Evolutionary conservation across 768 basidiomycete species (phyloP).

Genomic region (Russula dissimulans): DNA sequence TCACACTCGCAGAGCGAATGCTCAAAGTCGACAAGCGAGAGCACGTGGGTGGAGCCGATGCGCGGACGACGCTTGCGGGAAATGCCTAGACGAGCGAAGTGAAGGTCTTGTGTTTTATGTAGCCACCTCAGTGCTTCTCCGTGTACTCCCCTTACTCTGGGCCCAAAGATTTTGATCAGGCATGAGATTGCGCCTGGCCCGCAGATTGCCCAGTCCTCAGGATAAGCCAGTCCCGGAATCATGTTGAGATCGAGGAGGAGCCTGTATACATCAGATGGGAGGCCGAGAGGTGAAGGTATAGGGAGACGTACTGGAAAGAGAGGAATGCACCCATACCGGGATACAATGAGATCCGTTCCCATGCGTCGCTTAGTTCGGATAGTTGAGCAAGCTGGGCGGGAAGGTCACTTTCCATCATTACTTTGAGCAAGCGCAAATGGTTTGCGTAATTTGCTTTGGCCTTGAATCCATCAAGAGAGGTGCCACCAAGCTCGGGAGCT

Average conservation of each 20-base stretch:
- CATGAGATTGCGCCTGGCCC: constrained; percentile 62
- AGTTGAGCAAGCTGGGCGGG: constrained; percentile 39
- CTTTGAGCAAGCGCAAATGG: constrained; percentile 45
- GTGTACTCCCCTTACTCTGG: constrained; percentile 34
- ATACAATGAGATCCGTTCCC: constrained; percentile 44
- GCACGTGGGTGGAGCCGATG: constrained; percentile 23
- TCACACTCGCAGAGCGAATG: constrained; percentile 74
- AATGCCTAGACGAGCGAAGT: constrained; percentile 50
- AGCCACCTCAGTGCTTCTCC: constrained; percentile 58
- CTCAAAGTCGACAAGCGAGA: constrained; percentile 65
- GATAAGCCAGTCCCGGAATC: constrained; percentile 42
- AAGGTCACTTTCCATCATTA: constrained; percentile 45
- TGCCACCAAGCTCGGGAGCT: constrained; percentile 44
- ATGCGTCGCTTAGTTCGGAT: constrained; percentile 54
- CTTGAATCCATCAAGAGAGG: constrained; percentile 19
- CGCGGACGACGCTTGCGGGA: constrained; percentile 22
- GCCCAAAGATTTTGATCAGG: constrained; percentile 58
- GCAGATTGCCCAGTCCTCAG: constrained; percentile 55
- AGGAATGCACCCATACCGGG: constrained; percentile 71
- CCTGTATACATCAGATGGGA: constrained; percentile 19
- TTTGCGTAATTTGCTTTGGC: constrained; percentile 38
- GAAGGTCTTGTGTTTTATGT: constrained; percentile 45
- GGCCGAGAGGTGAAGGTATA: not conserved
- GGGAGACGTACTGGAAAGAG: constrained; percentile 43
- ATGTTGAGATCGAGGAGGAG: constrained; percentile 32